Percentiles rank a stretch among this genome's conserved stretches.
These are phyloP conservation scores for Solanum chiquidenum DNA, from an alignment of 257 asterid species.

Conservation along the genomic window DNA sequence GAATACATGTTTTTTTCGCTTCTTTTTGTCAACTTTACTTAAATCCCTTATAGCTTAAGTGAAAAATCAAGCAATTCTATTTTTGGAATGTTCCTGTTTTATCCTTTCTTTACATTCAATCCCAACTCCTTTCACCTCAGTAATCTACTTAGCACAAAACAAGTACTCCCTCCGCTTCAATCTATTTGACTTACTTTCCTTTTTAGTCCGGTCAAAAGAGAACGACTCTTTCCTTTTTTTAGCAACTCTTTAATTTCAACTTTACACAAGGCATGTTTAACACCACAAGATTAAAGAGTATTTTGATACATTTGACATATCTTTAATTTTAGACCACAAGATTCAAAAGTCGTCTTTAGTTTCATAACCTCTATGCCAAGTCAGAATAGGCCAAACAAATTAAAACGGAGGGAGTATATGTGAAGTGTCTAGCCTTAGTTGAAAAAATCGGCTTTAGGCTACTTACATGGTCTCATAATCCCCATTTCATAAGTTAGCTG, in stretches of 20 bases:
- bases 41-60: background rate
- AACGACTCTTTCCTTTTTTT: background rate
- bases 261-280: background rate
- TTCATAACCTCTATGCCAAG: background rate
- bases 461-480: background rate
- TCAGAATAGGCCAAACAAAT: background rate
- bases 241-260: background rate
- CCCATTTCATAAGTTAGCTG: background rate
- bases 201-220: background rate
- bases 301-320: too few species aligned
- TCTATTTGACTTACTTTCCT: background rate
- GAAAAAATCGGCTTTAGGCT: background rate
- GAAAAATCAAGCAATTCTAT: background rate
- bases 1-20: background rate
- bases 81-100: background rate
- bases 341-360: background rate
- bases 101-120: background rate
- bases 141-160: background rate
- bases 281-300: too few species aligned
- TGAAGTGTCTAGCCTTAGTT: background rate
- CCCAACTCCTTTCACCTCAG: background rate
- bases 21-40: background rate
- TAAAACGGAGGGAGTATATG: background rate
- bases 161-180: background rate
- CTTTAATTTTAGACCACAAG: background rate